These are phyloP conservation scores for Oligophagozyma castellii DNA, from an alignment of 1,139 yeast genomes.

Conservation along the genomic window DNA sequence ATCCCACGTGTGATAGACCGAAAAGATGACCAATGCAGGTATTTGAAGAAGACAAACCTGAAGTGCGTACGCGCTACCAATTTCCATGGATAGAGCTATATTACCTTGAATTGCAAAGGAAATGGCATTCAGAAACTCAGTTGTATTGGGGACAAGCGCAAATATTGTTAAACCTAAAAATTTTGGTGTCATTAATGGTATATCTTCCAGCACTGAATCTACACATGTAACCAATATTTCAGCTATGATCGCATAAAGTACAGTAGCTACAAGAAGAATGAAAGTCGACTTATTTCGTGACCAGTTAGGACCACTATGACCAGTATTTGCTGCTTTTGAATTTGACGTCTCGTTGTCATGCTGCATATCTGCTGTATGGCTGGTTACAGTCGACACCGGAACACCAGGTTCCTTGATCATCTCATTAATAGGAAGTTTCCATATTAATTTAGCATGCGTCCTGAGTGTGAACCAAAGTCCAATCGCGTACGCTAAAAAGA, in stretches of 20 bases:
- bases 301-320: constrained; percentile 98
- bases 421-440: constrained; percentile 56
- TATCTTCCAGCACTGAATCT: constrained; percentile 67
- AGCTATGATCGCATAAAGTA: constrained; percentile 84
- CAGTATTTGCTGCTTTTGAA: constrained; percentile 16
- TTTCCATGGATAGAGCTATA: constrained; percentile 92
- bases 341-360: constrained; percentile 1
- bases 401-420: constrained; percentile 10
- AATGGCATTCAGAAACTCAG: constrained; percentile 92
- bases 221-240: constrained; percentile 91
- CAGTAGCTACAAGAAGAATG: constrained; percentile 73
- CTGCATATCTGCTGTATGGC: constrained; percentile 1
- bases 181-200: constrained; percentile 67
- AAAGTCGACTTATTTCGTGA: constrained; percentile 71
- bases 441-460: constrained; percentile 91
- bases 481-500: constrained; percentile 76
- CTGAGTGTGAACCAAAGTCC: constrained; percentile 87
- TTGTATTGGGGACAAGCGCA: constrained; percentile 92
- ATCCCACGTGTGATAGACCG: constrained; percentile 32
- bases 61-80: constrained; percentile 92
- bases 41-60: constrained; percentile 94
- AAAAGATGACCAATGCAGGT: constrained; percentile 75
- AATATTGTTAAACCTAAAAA: constrained; percentile 86
- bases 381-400: constrained; percentile 2
- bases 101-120: constrained; percentile 94